Conservation (phyloP, 495 filamentous ascomycete species). For the Aspergillus taichungensis region DNA sequence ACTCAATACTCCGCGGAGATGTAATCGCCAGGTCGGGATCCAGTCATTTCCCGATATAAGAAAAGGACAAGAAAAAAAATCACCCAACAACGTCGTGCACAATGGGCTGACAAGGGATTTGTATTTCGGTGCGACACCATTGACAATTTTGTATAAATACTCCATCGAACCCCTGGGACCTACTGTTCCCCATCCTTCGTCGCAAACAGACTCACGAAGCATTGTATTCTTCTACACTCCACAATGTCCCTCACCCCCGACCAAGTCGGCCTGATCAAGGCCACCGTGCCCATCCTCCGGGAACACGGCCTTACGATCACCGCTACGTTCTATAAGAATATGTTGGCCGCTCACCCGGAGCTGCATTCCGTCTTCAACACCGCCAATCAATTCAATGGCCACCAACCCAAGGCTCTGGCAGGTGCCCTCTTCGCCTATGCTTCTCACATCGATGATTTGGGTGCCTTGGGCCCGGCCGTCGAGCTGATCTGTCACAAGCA, state of each 20-base stretch:
- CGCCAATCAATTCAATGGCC: conserved; percentile 54
- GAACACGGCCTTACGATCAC: conserved; percentile 61
- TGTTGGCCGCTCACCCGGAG: conserved; percentile 51
- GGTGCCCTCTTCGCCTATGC: conserved; percentile 61
- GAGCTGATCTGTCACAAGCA: conserved; percentile 71
- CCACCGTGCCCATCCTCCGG: conserved; percentile 45
- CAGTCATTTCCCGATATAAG: too few relatives aligned
- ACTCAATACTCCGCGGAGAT: too few relatives aligned
- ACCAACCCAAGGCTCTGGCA: conserved; percentile 58
- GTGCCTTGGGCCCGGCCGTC: conserved; percentile 50
- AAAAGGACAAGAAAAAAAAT: too few relatives aligned
- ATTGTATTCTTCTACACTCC: background rate
- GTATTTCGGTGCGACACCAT: too few relatives aligned
- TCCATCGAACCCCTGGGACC: background rate
- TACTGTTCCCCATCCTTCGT: background rate
- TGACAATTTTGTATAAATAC: too few relatives aligned
- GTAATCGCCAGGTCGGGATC: too few relatives aligned
- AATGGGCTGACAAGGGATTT: too few relatives aligned
- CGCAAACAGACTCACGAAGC: background rate
- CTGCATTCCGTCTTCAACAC: conserved; percentile 61
- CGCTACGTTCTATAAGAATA: conserved; percentile 56
- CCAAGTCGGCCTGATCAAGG: conserved; percentile 34
- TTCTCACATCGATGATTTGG: conserved; percentile 60
- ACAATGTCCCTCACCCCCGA: conserved; percentile 19
- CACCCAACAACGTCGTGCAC: too few relatives aligned